Evolutionary conservation across 257 asterid genomes (phyloP), one percentile per base, ranked within the genome.

Genomic region (Przewalskia tangutica): DNA sequence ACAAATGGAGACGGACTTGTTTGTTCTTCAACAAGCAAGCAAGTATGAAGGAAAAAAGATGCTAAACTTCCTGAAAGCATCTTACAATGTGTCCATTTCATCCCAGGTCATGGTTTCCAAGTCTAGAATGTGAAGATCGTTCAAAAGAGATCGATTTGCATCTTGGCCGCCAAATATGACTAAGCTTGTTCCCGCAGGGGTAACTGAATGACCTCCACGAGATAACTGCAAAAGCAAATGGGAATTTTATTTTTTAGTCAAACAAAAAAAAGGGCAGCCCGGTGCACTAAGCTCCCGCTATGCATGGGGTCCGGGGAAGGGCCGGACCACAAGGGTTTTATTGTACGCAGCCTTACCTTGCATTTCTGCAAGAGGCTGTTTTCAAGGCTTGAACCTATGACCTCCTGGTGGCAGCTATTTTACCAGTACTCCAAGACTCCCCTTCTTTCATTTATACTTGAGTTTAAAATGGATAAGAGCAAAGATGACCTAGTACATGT

Each of bases 121-220:
- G 88, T 96, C 99, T 89, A 96, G 85, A 89, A 96, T 96, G 91
- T 96, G 98, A 87, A 96, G 90, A 86, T 96, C 99, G 80, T 94
- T 96, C 88, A 96, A 87, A 83, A 93, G 98, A 83, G 97, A 91
- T 87, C 97, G 88, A 55, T 93, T 92, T 53, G 98, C 95, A 86
- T 93, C 98, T 86, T 96, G 93, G 73, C 99, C 99, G 76, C 99
- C 98, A 86, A 94, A 96, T 89, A 96, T 93, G 83, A 95, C 97
- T 80, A 95, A 85, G 85, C 94, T 91, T 83, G 91, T 87, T 58
- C 98, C 98, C 66, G 89, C 97, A 76, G 87, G 87, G 85, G 93
- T 91, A 81, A 89, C 98, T 65, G 99, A 90, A 77, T 96, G 99
- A 80, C 99, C 99, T 77, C 99, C 99, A 50, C 99, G 97, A 82